Evolutionary conservation across 371 early-diverging fungal genomes (phyloP), one percentile per base, ranked within the genome.

Genomic region (Mortierella sp.): DNA sequence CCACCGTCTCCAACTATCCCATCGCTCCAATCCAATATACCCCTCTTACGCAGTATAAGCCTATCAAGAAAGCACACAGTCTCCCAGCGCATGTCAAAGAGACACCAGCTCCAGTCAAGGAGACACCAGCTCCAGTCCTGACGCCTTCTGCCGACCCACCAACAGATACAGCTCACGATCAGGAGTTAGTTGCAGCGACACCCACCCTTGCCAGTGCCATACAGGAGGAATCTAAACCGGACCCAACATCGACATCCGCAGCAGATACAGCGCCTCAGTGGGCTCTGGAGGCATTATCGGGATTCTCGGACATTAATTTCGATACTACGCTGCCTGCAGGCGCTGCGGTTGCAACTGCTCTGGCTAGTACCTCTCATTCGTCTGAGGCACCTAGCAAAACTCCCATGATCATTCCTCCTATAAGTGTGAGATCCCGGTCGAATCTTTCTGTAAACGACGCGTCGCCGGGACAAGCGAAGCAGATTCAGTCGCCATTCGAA

Each of bases 11-110:
- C 16, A 82, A 79, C 48, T 76, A 86, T 60, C 77, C 86, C 11
- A 79, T 79, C 29, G 74, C 78, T 24, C 80, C 79, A 12, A 82
- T 86, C 43, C 82, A 82, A 75, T 86, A 86, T 86, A 86, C 86
- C 82, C 86, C 86, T 3, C 72, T 82, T 55, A 86, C 86, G 10
- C 80, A 79, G 49, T 86, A 86, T 72, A 86, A 72, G 29, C 32
- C 70, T 10, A 77, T 75, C 29, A 84, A 80, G 55, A 80, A 84
- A 41, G 46, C 76, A 49, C 80, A 77, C 18, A 78, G 78, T 43
- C 71, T 70, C 24, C n/a, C 49, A 1, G 68, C 54, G 4, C 21
- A 63, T n/a, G 49, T 58, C 51, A 83, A 76, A 71, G 83, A 83
- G 10, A 49, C 49, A 5, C 38, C 70, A 3, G 63, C 65, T 4